Percentiles rank a stretch among this genome's conserved stretches.
Evolutionary conservation across 345 rosid genomes (phyloP).

Genomic region (Salix viminalis): DNA sequence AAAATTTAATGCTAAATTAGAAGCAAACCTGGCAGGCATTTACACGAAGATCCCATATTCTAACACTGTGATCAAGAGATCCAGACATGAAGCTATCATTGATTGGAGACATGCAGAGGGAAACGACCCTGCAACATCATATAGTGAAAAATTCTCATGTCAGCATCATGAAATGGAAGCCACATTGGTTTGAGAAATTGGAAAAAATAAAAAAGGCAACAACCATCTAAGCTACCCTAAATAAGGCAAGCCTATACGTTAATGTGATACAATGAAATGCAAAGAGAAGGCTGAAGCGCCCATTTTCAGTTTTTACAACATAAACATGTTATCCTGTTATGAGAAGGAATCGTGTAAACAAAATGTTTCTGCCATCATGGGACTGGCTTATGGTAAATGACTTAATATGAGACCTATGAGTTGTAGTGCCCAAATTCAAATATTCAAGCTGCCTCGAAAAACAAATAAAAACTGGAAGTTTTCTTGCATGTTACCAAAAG

Average conservation of each 20-base stretch:
- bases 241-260: background rate
- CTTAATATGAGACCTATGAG: background rate
- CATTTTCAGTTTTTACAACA: background rate
- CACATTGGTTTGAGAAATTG: background rate
- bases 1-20: background rate
- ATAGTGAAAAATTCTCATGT: constrained; percentile 9
- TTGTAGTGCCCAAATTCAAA: background rate
- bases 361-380: background rate
- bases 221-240: background rate
- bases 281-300: background rate
- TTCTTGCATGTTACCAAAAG: background rate
- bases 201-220: background rate
- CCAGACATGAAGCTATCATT: constrained; percentile 99
- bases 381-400: background rate
- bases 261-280: background rate
- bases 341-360: background rate
- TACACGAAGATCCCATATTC: constrained; percentile 99
- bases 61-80: constrained; percentile 82
- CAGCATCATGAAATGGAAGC: background rate
- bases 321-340: background rate
- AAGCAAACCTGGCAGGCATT: constrained; percentile 95
- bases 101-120: constrained; percentile 94
- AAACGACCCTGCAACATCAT: constrained; percentile 64
- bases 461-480: background rate
- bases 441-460: background rate